Evolutionary conservation across 768 basidiomycete species (phyloP).

Genomic region (Gelatoporia subvermispora): DNA sequence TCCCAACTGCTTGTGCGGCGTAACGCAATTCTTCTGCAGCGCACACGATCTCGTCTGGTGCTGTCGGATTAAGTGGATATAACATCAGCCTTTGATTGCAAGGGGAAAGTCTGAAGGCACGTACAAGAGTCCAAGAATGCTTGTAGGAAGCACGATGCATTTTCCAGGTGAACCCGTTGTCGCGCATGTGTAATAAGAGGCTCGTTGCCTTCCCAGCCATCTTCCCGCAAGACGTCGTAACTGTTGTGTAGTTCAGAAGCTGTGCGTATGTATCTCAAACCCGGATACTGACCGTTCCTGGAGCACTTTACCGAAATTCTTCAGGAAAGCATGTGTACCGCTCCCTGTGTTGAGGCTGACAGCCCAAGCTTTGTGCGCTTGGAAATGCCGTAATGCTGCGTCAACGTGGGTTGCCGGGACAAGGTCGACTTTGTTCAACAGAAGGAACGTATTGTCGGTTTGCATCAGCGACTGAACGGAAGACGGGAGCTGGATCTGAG

Average conservation of each 20-base stretch:
- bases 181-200: slow-evolving; percentile 78
- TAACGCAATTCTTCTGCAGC: slow-evolving; percentile 88
- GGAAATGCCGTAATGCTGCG: not conserved
- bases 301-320: slow-evolving; percentile 49
- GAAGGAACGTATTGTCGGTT: slow-evolving; percentile 51
- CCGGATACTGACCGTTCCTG: slow-evolving; percentile 39
- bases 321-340: slow-evolving; percentile 56
- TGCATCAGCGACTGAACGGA: slow-evolving; percentile 37
- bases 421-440: slow-evolving; percentile 80
- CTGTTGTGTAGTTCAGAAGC: slow-evolving; percentile 6
- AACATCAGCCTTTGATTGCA: too few species aligned
- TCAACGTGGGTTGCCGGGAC: slow-evolving; percentile 13
- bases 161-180: slow-evolving; percentile 73
- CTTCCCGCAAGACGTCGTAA: slow-evolving; percentile 7
- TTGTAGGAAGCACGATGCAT: slow-evolving; percentile 54
- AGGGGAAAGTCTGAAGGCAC: slow-evolving; percentile 14
- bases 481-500: slow-evolving; percentile 35
- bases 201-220: slow-evolving; percentile 15
- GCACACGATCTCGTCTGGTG: slow-evolving; percentile 66
- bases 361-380: slow-evolving; percentile 40
- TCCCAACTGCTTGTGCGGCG: slow-evolving; percentile 78
- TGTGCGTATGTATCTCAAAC: not conserved
- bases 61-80: slow-evolving; percentile 25
- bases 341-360: slow-evolving; percentile 57
- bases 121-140: slow-evolving; percentile 50